phyloP scores from a whole-genome alignment of 306 rosid species.

The Quercus dentata region DNA sequence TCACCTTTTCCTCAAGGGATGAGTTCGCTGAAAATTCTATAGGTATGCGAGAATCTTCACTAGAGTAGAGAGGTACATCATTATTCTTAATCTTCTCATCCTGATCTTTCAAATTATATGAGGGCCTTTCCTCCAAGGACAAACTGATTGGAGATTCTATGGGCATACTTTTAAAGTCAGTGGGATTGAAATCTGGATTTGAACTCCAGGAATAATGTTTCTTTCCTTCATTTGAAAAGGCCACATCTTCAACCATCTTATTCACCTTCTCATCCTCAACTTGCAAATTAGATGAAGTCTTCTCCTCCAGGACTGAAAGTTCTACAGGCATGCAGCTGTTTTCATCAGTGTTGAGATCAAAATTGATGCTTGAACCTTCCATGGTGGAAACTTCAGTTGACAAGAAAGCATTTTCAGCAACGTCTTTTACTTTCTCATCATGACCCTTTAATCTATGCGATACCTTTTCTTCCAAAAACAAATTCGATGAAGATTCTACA shows the following conservation, averaged over 20 bases:
- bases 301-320: constrained; percentile 27
- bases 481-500: constrained; percentile 24
- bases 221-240: constrained; percentile 9
- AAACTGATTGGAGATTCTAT: constrained; percentile 23
- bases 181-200: constrained; percentile 20
- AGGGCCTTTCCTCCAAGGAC: constrained; percentile 28
- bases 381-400: constrained; percentile 23
- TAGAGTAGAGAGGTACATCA: constrained; percentile 24
- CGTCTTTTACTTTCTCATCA: constrained; percentile 23
- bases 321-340: constrained; percentile 27
- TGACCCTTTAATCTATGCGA: constrained; percentile 20
- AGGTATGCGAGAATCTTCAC: constrained; percentile 26
- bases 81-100: constrained; percentile 27
- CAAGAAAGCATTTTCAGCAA: constrained; percentile 24
- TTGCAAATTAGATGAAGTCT: constrained; percentile 22
- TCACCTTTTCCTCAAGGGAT: constrained; percentile 64
- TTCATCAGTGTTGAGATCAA: constrained; percentile 11
- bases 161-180: constrained; percentile 5
- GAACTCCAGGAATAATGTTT: constrained; percentile 31
- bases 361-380: constrained; percentile 35
- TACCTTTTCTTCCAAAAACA: constrained; percentile 5
- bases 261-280: constrained; percentile 18
- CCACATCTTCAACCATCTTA: constrained; percentile 26
- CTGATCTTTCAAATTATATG: constrained; percentile 25
- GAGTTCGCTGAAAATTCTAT: constrained; percentile 24